Evolutionary conservation across 768 basidiomycete genomes (phyloP).

Genomic region (Chalciporus piperatus): DNA sequence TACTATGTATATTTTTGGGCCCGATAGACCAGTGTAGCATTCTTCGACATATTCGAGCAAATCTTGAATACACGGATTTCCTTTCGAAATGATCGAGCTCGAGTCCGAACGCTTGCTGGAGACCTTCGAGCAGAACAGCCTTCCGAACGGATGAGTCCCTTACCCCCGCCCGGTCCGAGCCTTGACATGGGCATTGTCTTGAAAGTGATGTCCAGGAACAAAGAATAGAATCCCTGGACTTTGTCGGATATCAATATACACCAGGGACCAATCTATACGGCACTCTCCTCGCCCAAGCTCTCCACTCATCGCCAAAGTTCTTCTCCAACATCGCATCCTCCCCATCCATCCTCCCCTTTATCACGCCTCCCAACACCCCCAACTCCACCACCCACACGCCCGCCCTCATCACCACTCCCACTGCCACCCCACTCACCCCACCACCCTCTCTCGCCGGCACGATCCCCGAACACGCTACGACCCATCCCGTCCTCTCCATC

Average conservation of each 20-base stretch:
- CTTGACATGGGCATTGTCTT: too few relatives aligned
- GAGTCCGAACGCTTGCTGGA: background rate
- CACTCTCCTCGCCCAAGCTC: conserved; percentile 20
- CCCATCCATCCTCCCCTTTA: conserved; percentile 19
- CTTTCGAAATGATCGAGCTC: background rate
- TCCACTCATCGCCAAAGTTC: conserved; percentile 28
- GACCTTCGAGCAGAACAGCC: too few relatives aligned
- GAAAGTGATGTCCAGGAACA: too few relatives aligned
- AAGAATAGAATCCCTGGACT: too few relatives aligned
- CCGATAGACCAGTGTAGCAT: conserved; percentile 28
- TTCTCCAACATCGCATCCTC: conserved; percentile 31
- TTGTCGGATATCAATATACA: conserved; percentile 6
- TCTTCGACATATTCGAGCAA: background rate
- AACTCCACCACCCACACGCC: background rate
- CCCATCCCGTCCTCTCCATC: conserved; percentile 4
- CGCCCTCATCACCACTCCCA: background rate
- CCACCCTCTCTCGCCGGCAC: background rate
- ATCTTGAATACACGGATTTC: background rate
- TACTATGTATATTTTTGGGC: conserved; percentile 19
- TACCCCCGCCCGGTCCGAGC: too few relatives aligned
- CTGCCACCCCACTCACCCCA: too few relatives aligned
- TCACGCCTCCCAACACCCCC: accelerated
- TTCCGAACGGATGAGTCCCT: too few relatives aligned
- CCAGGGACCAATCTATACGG: conserved; percentile 23
- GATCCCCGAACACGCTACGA: conserved; percentile 4